Evolutionary conservation across 305 asterid species (phyloP), one percentile per base, ranked within the genome.

Genomic region (Fraxinus velutina): DNA sequence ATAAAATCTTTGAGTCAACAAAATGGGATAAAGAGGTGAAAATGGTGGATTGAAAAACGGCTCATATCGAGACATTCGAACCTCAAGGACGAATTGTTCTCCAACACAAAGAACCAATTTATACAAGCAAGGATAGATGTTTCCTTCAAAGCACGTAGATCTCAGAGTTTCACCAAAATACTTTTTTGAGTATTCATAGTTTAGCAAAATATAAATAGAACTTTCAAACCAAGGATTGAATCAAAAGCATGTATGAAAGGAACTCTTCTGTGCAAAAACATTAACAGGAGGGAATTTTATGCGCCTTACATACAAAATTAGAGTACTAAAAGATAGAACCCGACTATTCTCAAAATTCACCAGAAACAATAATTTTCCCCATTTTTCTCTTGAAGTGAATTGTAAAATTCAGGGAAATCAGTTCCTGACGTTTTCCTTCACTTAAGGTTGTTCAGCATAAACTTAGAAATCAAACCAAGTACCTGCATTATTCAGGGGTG

Each of bases 401-500:
- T 64, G 17, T 30, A 22, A 24, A 64, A 21, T 60, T 9, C 22
- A 66, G 36, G 73, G 6, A 66, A 27, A 4, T 10, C 74, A 12
- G 37, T 33, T 68, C 37, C 74, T 19, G 24, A 29, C 13, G 19
- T 27, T 29, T 29, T 13, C 36, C 8, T 29, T 68, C 33, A 27
- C 29, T 68, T 13, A 27, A 68, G 39, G 37, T 27, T 8, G 37
- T 64, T 68, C 73, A 76, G 10, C 24, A 77, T 79, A 79, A 85
- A 24, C 73, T 83, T 82, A 89, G 72, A 87, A 72, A 83, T 87
- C 90, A 81, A 85, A 88, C 64, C 85, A 73, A 82, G 81, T 81
- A 79, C 92, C 91, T 78, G 88, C 83, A 83, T 87, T 92, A 81
- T 73, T 88, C 95, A 55, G 92, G 90, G 21, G 92, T 85, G 76